Conservation (phyloP, 176 grass and related monocot species). For the Raddia guianensis region DNA sequence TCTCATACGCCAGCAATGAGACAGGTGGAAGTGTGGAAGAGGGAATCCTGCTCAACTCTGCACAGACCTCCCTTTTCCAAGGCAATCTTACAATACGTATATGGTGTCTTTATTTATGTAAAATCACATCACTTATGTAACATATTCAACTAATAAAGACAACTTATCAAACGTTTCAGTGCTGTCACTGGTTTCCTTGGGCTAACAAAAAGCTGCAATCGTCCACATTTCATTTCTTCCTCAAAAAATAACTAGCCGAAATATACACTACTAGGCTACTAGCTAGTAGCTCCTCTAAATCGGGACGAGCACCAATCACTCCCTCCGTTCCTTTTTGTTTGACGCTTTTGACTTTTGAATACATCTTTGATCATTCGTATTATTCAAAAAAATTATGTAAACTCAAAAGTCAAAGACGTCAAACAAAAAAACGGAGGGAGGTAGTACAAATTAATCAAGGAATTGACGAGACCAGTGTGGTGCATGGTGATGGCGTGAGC, state of each 20-base stretch:
- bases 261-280: neutral
- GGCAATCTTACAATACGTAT: too few relatives aligned
- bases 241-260: conserved; percentile 14
- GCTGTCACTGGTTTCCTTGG: neutral
- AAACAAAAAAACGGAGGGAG: too few relatives aligned
- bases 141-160: neutral
- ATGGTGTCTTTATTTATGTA: neutral
- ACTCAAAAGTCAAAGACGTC: too few relatives aligned
- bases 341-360: too few relatives aligned
- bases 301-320: neutral
- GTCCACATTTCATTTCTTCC: neutral
- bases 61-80: too few relatives aligned
- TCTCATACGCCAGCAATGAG: too few relatives aligned
- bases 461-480: neutral
- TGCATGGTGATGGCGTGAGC: neutral
- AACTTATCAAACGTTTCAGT: neutral
- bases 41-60: too few relatives aligned
- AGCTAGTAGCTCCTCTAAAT: neutral
- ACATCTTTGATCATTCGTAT: too few relatives aligned
- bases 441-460: neutral
- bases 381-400: too few relatives aligned
- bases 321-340: too few relatives aligned
- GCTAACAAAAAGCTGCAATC: neutral
- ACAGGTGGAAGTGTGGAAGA: too few relatives aligned
- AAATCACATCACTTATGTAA: neutral